phyloP scores from a whole-genome alignment of 2,329 filamentous ascomycete genomes.

The Sporothrix dimorphospora region DNA sequence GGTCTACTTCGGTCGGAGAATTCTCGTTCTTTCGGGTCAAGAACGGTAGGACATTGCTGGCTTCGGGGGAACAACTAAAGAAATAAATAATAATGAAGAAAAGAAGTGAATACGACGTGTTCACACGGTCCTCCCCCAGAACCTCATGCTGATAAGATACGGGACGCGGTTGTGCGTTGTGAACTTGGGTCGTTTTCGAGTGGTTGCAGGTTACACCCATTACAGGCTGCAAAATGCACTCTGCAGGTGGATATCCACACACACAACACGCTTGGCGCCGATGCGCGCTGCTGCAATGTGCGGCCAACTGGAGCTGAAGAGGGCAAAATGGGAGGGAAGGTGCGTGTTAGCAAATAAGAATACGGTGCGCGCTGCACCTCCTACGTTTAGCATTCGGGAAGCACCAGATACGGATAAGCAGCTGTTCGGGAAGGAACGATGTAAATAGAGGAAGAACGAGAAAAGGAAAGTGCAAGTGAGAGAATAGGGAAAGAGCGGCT shows the following conservation, averaged over 20 bases:
- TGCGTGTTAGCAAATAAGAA: not conserved
- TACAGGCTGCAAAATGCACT: not conserved
- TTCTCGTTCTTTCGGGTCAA: not conserved
- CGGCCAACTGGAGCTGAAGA: slow-evolving; percentile 21
- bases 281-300: slow-evolving; percentile 13
- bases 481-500: not conserved
- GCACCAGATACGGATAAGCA: not conserved
- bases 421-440: not conserved
- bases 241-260: not conserved
- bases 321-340: not conserved
- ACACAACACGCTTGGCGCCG: not conserved
- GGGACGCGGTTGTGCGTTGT: not conserved
- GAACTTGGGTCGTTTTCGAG: not conserved
- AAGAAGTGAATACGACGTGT: not conserved
- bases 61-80: not conserved
- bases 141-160: not conserved
- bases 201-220: too few relatives aligned
- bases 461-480: not conserved
- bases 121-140: too few relatives aligned
- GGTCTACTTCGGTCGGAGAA: not conserved
- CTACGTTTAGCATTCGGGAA: not conserved
- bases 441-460: too few relatives aligned
- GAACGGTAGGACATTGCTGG: not conserved
- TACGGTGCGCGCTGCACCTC: not conserved
- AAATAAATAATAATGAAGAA: not conserved